Base-by-base conservation (phyloP, 2,329 filamentous ascomycete genomes). In the Penicillium capsulatum region DNA sequence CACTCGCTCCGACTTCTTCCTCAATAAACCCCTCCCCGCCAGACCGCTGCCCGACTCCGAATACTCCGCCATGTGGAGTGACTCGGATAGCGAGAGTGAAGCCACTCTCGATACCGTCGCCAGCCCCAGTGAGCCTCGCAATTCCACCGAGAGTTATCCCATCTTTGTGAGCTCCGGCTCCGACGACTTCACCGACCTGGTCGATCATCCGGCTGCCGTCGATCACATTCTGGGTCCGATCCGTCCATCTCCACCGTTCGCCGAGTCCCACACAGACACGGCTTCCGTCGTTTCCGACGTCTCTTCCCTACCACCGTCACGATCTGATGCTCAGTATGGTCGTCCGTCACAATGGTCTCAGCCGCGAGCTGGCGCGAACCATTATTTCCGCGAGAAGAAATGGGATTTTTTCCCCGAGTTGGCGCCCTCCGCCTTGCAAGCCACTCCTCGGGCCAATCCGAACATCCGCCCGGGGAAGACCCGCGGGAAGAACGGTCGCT, bases 361-460 rank as follows among this genome's bases (percentile, higher is more conserved):
- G 17, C 50, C 36, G 6, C 50, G 50, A 4, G 39, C 45, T 3
- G 58, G 55, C 14, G 50, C 57, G 3, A 62, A 59, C 38, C 61
- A 63, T 44, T 66, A 66, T 31, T 66, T 66, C 31, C 55, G 63
- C 5, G 63, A 67, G 31, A 67, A 67, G 49, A 66, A 65, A 43
- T 67, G 60, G 61, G 62, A 66, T 44, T 64, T 65, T 45, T 67
- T 67, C 41, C 64, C 64, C 1, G 64, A 67, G 41, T 34, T 67
- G 20, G 64, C 60, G 0, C 59, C 60, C 3, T 55, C 58, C 3
- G 44, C 52, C n/a, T 7, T 54, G 3, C 54, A 48, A 15, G 31
- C 40, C 17, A 42, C 11, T 16, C 46, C 30, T 10, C 46, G 33
- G 27, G 36, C 13, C 29, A 53, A 35, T 41, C 41, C 45, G 26